Evolutionary conservation across 176 grass and related monocot genomes (phyloP), one percentile per base, ranked within the genome.

Genomic region (Alopecurus myosuroides): DNA sequence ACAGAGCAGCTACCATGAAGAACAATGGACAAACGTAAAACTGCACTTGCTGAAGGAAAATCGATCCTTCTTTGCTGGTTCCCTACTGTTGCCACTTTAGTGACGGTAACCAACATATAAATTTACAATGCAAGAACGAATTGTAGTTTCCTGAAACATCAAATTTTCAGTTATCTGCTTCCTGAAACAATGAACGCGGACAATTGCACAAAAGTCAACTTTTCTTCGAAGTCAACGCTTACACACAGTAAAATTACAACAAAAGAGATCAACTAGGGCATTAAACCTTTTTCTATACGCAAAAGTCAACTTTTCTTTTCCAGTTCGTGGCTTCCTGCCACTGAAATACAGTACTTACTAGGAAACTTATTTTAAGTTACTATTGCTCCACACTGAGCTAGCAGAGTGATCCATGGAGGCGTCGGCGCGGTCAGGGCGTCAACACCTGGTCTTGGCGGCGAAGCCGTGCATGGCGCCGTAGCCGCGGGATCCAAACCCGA

Each of bases 381-480:
- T 49, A 52, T 64, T 55, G 71, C 28, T 53, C 41, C 40, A 85
- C 29, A 81, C 70, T 89, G 41, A 45, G 42, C 81, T 74, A 81
- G 28, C 8, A 49, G 25, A 57, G 35, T n/a, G n/a, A n/a, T 74
- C 49, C 52, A 53, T 61, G 63, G 41, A 41, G 46, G 26, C 33
- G 63, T 3, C 6, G 74, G 74, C 5, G 19, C 5, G 19, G 33
- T 40, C 31, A 76, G 14, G 55, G 15, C 25, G n/a, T 86, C 79
- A 82, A 19, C 42, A 88, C 74, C 91, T 91, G 40, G 89, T 83
- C 37, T 81, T 81, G 45, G 80, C 86, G 58, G 87, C 70, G 33
- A 92, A 67, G 84, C 90, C 79, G 63, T 91, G 84, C 77, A 98
- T 91, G 81, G 79, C 90, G 23, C 87, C 82, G 72, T 83, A 94